phyloP scores from a whole-genome alignment of 169 alveolate species.

The Fabrea salina region DNA sequence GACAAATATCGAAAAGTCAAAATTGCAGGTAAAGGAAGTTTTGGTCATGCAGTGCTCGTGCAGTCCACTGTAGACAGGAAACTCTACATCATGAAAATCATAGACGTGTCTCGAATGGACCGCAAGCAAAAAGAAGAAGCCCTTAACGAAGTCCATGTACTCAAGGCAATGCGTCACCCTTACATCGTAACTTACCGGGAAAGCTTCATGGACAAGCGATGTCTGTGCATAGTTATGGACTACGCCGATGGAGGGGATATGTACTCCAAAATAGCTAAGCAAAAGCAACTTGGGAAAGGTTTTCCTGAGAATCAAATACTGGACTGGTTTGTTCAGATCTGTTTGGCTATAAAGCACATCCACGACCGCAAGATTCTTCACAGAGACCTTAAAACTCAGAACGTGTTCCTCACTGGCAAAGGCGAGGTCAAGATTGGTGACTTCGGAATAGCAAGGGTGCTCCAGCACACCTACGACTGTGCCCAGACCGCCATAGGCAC shows the following conservation, averaged over 20 bases:
- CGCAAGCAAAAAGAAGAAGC: conserved; percentile 75
- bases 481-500: conserved; percentile 95
- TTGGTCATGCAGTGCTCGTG: conserved; percentile 82
- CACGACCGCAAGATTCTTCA: conserved; percentile 87
- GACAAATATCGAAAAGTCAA: conserved; percentile 78
- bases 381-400: conserved; percentile 87
- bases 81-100: conserved; percentile 81
- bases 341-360: conserved; percentile 81
- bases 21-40: conserved; percentile 86
- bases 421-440: conserved; percentile 85
- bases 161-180: conserved; percentile 89
- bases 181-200: conserved; percentile 88
- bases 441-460: conserved; percentile 86
- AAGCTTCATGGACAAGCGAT: conserved; percentile 85
- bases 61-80: conserved; percentile 57
- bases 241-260: conserved; percentile 89
- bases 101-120: conserved; percentile 78
- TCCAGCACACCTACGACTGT: conserved; percentile 75
- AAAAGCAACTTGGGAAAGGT: conserved; percentile 51
- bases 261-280: conserved; percentile 62
- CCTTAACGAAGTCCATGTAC: conserved; percentile 82
- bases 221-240: conserved; percentile 86
- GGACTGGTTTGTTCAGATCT: conserved; percentile 79
- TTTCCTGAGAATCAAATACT: conserved; percentile 67
- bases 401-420: conserved; percentile 67